phyloP scores from a whole-genome alignment of 768 basidiomycete species.

The Amanita thiersii region DNA sequence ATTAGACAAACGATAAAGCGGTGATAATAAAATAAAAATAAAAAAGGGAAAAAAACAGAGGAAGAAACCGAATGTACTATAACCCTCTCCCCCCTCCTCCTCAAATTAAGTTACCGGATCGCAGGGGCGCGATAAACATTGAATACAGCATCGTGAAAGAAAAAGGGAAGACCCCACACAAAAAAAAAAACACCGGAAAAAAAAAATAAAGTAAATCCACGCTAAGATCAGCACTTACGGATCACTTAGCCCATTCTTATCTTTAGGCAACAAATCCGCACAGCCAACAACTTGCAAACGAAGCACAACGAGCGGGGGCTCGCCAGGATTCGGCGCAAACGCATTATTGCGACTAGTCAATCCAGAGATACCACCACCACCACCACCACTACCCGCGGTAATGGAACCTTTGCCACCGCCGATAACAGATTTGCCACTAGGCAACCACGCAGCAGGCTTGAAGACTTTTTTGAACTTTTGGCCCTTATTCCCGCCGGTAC shows the following conservation, averaged over 20 bases:
- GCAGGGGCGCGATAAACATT: too few relatives aligned
- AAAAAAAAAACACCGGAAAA: neutral
- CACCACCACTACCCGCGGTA: neutral
- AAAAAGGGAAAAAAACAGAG: neutral
- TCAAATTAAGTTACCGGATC: too few relatives aligned
- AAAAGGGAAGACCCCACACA: neutral
- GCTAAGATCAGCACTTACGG: slow-evolving; percentile 66
- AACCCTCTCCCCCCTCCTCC: too few relatives aligned
- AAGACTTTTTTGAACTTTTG: slow-evolving; percentile 40
- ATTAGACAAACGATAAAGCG: neutral
- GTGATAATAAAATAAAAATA: neutral
- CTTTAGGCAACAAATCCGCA: slow-evolving; percentile 51
- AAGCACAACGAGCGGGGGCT: slow-evolving; percentile 58
- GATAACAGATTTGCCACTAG: slow-evolving; percentile 29
- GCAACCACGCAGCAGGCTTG: slow-evolving; percentile 49
- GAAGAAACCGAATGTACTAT: too few relatives aligned
- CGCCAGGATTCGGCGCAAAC: slow-evolving; percentile 44
- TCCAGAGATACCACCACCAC: neutral
- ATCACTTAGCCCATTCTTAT: slow-evolving; percentile 65
- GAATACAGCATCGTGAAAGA: too few relatives aligned
- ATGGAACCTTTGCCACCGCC: slow-evolving; percentile 24
- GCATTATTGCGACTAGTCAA: slow-evolving; percentile 17
- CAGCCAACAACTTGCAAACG: slow-evolving; percentile 64
- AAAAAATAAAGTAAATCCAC: too few relatives aligned
- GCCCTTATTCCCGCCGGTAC: slow-evolving; percentile 37